Base-by-base conservation (phyloP, 2,329 filamentous ascomycete genomes). In the Talaromyces islandicus region DNA sequence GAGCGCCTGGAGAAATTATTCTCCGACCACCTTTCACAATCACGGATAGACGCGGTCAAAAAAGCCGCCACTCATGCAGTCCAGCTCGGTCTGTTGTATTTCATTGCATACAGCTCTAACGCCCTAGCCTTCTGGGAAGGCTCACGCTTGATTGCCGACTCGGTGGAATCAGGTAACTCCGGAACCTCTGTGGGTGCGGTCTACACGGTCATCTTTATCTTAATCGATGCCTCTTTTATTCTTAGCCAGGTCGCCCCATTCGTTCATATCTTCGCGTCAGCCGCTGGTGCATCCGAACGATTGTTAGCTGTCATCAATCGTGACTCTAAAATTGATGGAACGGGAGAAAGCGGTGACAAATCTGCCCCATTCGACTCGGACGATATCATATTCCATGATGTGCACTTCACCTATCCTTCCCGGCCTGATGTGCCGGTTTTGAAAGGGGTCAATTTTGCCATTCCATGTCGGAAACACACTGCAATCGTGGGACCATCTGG, bases 101-200 rank as follows among this genome's bases (percentile, higher is more conserved):
- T 88, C 63, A 82, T 88, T 63, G 83, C 85, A 9, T 88, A 86
- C 64, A 80, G 84, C 1, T 83, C 84, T 4, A 88, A 88, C 68
- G 84, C 83, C 0, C 75, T 88, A 9, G 84, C 85, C 0, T 88
- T 86, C 67, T 88, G 84, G 84, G 81, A 87, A 67, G 86, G 86
- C 38, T 85, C 83, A 61, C 77, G 75, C 46, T 80, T 80, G 61
- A 80, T 85, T 57, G 56, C 70, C 59, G 61, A 69, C 70, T 61
- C 73, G 10, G 78, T 76, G 1, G 77, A 75, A 0, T 50, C 62
- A 11, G 60, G 60, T 2, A 46, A 51, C 24, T 43, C 56, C 24
- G 61, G 62, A n/a, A 58, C 61, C 12, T 72, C 71, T 9, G 73
- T 75, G 4, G 73, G 73, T 35, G 64, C 73, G 24, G 69, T 68